Percentiles rank a stretch among this genome's conserved stretches.
Evolutionary conservation across 2,329 filamentous ascomycete genomes (phyloP).

Genomic region (Colletotrichum horii): DNA sequence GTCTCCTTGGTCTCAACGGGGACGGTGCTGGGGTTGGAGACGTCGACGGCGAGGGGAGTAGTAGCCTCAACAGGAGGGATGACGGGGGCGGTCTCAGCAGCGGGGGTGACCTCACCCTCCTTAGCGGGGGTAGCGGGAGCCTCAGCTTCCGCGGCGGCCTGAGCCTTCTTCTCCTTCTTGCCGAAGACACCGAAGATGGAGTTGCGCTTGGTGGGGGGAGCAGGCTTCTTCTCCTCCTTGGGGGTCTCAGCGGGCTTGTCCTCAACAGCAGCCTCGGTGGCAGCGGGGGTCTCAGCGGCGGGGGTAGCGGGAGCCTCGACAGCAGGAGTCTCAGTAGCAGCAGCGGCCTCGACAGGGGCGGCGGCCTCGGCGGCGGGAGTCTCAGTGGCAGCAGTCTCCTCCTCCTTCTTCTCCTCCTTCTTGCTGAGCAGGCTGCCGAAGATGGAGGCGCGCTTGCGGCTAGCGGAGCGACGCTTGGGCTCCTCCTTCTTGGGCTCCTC

Average conservation of each 20-base stretch:
- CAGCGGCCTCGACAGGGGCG: constrained; percentile 31
- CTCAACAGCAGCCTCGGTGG: constrained; percentile 37
- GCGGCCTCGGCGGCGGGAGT: constrained; percentile 33
- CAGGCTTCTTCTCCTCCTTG: constrained; percentile 48
- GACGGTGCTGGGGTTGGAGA: constrained; percentile 50
- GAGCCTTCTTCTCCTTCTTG: constrained; percentile 65
- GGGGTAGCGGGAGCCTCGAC: constrained; percentile 35
- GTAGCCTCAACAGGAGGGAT: constrained; percentile 64
- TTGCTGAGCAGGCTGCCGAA: constrained; percentile 63
- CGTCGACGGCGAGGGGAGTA: constrained; percentile 61
- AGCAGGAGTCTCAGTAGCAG: constrained; percentile 35
- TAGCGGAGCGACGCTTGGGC: constrained; percentile 67
- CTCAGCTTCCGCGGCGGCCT: constrained; percentile 55
- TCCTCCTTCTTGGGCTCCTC: constrained; percentile 57
- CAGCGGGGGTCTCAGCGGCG: constrained; percentile 39
- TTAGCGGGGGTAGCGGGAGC: constrained; percentile 42
- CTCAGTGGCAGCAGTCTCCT: constrained; percentile 35
- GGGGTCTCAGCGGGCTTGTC: constrained; percentile 37
- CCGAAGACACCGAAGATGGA: constrained; percentile 63
- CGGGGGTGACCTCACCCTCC: constrained; percentile 44
- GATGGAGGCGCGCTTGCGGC: constrained; percentile 70
- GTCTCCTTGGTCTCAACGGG: constrained; percentile 52
- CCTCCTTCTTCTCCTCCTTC: constrained; percentile 54
- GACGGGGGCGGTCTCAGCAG: constrained; percentile 59
- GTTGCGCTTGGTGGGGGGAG: constrained; percentile 57